phyloP scores from a whole-genome alignment of 2,329 filamentous ascomycete genomes.

The Drechslerella dactyloides region DNA sequence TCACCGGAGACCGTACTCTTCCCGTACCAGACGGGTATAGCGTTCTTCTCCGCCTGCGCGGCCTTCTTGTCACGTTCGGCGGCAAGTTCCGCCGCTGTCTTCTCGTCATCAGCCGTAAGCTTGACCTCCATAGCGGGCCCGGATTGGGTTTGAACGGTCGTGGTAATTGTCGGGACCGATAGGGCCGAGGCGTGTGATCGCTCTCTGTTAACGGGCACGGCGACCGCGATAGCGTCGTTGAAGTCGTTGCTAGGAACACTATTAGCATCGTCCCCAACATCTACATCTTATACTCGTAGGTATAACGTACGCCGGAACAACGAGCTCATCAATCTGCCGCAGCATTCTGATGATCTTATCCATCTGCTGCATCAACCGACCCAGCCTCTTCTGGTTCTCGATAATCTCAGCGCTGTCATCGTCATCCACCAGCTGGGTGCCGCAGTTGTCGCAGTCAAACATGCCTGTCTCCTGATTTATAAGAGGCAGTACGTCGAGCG shows the following conservation, averaged over 20 bases:
- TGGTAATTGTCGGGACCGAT: slow-evolving; percentile 37
- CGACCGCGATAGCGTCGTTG: slow-evolving; percentile 54
- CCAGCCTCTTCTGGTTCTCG: slow-evolving; percentile 59
- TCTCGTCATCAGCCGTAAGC: slow-evolving; percentile 61
- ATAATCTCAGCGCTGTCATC: slow-evolving; percentile 73
- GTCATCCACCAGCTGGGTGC: slow-evolving; percentile 68
- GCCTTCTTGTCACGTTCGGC: slow-evolving; percentile 62
- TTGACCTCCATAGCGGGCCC: slow-evolving; percentile 61
- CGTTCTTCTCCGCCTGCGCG: slow-evolving; percentile 63
- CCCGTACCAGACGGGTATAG: slow-evolving; percentile 64
- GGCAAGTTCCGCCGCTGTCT: slow-evolving; percentile 62
- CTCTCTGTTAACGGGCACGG: slow-evolving; percentile 53
- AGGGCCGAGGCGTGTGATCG: slow-evolving; percentile 45
- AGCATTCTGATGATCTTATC: slow-evolving; percentile 78
- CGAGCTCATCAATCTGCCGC: slow-evolving; percentile 75
- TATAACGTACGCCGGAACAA: slow-evolving; percentile 66
- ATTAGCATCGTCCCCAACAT: too few species aligned
- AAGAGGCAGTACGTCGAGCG: slow-evolving; percentile 81
- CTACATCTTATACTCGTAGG: not conserved
- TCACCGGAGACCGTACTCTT: slow-evolving; percentile 61
- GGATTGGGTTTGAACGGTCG: slow-evolving; percentile 12
- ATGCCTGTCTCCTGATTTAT: slow-evolving; percentile 69
- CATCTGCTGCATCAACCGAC: slow-evolving; percentile 76
- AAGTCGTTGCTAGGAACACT: slow-evolving; percentile 53
- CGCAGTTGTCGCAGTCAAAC: slow-evolving; percentile 84